Base-by-base conservation (phyloP, 306 rosid species). In the Lotus japonicus region DNA sequence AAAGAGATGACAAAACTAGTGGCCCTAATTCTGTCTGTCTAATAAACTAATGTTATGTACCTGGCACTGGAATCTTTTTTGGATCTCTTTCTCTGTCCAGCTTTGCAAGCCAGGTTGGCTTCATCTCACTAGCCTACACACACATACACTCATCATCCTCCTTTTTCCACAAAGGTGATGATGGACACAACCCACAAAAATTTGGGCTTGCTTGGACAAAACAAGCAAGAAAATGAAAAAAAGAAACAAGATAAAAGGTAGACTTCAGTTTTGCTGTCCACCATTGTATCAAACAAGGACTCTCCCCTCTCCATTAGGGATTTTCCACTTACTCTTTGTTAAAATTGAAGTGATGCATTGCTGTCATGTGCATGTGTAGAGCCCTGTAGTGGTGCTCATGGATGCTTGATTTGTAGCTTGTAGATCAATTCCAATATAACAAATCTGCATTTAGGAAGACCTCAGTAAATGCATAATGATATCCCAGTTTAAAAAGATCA, bases 51-150 rank as follows among this genome's bases (percentile, higher is more conserved):
- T 54, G 68, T 81, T 85, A 77, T 74, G 61, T 60, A 77, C 88
- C 85, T 86, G 88, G 90, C 92, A 86, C 88, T 84, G 84, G 88
- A 84, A 83, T 85, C 79, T 79, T 67, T 79, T 81, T 81, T 70
- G 79, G 74, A 79, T 80, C 75, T 66, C 57, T 66, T 1, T 31
- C 7, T 41, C 58, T 65, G 6, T 76, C 87, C 94, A 89, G 89
- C 87, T 82, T 77, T 85, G 89, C 94, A 84, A 80, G 84, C 91
- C 85, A 83, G 81, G 83, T 77, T 83, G 88, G 81, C 82, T 81
- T 79, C 52, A 77, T 67, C 73, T 82, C 78, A 77, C 77, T 80
- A 77, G 58, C 79, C 86, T 80, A 74, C 86, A 81, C 85, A 81
- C 83, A 85, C 73, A 76, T 58, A 73, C 41, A 46, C 73, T 64